Conservation (phyloP, 2,329 filamentous ascomycete genomes). For the Exserohilum rostratum region DNA sequence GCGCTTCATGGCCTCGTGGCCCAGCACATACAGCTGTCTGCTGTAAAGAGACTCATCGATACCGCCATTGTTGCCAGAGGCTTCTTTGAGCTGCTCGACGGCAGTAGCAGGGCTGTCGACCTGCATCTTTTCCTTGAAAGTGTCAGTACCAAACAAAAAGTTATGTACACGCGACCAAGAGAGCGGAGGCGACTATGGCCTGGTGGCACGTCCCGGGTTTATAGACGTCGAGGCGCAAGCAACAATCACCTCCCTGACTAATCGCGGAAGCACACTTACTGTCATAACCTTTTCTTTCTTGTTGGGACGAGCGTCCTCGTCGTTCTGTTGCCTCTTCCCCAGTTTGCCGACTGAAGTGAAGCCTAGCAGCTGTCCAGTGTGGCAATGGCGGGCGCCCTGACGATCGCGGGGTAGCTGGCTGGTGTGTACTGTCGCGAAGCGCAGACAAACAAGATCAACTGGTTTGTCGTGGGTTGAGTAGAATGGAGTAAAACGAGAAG, state of each 20-base stretch:
- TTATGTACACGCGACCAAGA: not conserved
- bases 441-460: too few species aligned
- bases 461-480: not conserved
- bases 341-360: constrained; percentile 47
- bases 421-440: not conserved
- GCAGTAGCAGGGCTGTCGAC: constrained; percentile 64
- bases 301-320: constrained; percentile 47
- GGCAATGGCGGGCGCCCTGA: constrained; percentile 21
- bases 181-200: constrained; percentile 5
- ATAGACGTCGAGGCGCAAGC: too few species aligned
- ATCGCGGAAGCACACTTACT: constrained; percentile 42
- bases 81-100: constrained; percentile 64
- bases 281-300: constrained; percentile 53
- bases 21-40: constrained; percentile 72
- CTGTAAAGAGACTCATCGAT: constrained; percentile 73
- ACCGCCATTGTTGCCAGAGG: constrained; percentile 57
- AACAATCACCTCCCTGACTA: too few species aligned
- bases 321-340: constrained; percentile 50
- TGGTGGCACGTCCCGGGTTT: not conserved
- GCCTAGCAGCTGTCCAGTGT: constrained; percentile 31
- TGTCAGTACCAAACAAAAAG: constrained; percentile 11
- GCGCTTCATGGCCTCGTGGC: constrained; percentile 93
- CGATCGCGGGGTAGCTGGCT: constrained; percentile 22
- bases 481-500: constrained; percentile 5
- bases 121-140: constrained; percentile 64